A percentile compares a stretch with the other conserved stretches of the same genome.
Conservation (phyloP, 2,329 filamentous ascomycete species). For the Rutstroemia sp. region DNA sequence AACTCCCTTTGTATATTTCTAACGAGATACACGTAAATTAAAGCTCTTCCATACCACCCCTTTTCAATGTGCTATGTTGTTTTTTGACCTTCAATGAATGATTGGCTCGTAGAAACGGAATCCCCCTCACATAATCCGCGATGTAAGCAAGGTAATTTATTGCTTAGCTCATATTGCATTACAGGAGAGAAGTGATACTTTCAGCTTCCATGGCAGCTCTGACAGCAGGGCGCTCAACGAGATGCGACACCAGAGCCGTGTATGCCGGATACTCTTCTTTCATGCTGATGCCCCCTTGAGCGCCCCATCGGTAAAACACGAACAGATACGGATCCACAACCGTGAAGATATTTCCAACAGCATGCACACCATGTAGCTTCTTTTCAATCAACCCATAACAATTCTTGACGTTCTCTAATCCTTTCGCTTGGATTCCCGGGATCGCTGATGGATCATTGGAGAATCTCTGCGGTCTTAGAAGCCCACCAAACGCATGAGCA, state of each 20-base stretch:
- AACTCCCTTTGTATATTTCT: no score
- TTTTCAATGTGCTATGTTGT: no score
- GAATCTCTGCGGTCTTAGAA: constrained; percentile 25
- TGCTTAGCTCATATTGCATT: no score
- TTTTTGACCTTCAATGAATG: no score
- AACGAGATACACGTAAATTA: no score
- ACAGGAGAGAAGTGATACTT: no score
- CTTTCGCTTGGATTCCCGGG: constrained; percentile 19
- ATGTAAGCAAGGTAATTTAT: no score
- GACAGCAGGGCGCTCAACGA: constrained; percentile 4
- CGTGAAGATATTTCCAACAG: constrained; percentile 28
- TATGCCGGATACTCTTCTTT: constrained; percentile 16
- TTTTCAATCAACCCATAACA: constrained; percentile 24
- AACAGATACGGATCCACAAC: constrained; percentile 31
- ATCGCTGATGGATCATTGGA: constrained; percentile 18
- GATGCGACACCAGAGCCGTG: constrained; percentile 12
- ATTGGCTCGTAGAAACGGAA: no score
- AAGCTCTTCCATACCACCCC: no score
- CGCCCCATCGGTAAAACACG: constrained; percentile 30
- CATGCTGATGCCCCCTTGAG: constrained; percentile 17
- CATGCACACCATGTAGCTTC: constrained; percentile 19
- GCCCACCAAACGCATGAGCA: constrained; percentile 22
- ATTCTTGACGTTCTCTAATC: constrained; percentile 18
- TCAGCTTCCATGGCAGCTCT: no score
- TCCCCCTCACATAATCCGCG: no score